phyloP scores from a whole-genome alignment of 106 monocot genomes.

The Dendrobium chrysotoxum region DNA sequence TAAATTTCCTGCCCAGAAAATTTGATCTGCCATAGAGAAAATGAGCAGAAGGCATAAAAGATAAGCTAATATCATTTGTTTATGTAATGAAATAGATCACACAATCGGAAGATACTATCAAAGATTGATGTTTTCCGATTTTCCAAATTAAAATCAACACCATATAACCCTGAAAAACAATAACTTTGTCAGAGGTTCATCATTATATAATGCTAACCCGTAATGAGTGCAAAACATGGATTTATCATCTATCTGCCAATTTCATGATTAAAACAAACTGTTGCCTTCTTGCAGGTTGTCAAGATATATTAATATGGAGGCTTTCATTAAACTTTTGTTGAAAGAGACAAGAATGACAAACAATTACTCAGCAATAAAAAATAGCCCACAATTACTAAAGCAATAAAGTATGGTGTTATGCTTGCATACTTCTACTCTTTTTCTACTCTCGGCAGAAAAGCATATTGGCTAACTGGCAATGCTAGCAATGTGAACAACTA shows the following conservation, averaged over 20 bases:
- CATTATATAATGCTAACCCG: background rate
- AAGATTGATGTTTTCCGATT: background rate
- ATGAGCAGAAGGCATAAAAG: background rate
- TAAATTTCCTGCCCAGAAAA: slow-evolving; percentile 92
- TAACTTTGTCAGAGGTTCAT: background rate
- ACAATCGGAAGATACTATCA: background rate
- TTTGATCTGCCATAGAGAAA: slow-evolving; percentile 55
- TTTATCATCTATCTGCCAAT: background rate
- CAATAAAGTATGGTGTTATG: background rate
- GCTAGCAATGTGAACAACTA: background rate
- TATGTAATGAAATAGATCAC: background rate
- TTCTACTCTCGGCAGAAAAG: background rate
- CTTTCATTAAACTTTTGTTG: background rate
- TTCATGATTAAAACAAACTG: background rate
- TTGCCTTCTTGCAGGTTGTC: background rate
- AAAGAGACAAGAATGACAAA: background rate
- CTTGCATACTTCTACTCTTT: background rate
- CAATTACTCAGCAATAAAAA: background rate
- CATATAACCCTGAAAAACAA: background rate
- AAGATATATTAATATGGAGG: background rate
- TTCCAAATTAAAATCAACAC: background rate
- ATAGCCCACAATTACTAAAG: background rate
- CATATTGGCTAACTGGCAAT: background rate
- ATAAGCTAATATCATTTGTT: background rate
- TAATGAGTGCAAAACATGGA: background rate